Conservation (phyloP, 768 basidiomycete genomes). For the Peribolospora baueri region DNA sequence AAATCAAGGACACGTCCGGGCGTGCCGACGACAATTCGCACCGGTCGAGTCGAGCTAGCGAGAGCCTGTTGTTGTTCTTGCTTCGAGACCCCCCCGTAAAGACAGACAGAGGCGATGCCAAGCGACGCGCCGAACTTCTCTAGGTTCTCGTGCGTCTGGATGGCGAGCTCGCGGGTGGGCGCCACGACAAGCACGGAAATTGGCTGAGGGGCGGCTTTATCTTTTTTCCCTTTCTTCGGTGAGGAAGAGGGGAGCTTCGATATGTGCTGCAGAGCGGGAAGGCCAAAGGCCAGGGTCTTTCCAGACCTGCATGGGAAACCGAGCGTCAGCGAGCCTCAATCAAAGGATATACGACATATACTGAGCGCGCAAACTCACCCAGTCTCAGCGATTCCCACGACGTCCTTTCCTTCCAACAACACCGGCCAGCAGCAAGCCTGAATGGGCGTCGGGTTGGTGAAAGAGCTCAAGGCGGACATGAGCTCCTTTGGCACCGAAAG, state of each 20-base stretch:
- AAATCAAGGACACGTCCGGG: slow-evolving; percentile 83
- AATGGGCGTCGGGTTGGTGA: slow-evolving; percentile 77
- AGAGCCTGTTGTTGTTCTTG: slow-evolving; percentile 50
- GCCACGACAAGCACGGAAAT: slow-evolving; percentile 48
- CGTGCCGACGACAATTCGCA: slow-evolving; percentile 70
- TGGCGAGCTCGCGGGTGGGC: slow-evolving; percentile 84
- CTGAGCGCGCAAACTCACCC: slow-evolving; percentile 33
- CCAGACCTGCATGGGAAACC: slow-evolving; percentile 23
- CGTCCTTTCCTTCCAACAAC: slow-evolving; percentile 25
- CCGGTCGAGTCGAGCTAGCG: slow-evolving; percentile 29
- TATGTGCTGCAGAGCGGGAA: slow-evolving; percentile 51
- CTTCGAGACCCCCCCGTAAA: slow-evolving; percentile 91
- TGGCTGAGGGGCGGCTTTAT: slow-evolving; percentile 7
- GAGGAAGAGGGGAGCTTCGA: slow-evolving; percentile 16
- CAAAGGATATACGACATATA: not conserved
- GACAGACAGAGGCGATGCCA: slow-evolving; percentile 54
- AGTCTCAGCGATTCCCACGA: slow-evolving; percentile 89
- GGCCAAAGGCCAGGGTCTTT: slow-evolving; percentile 86
- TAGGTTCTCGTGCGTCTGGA: slow-evolving; percentile 78
- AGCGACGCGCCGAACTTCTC: slow-evolving; percentile 45
- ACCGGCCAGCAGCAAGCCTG: slow-evolving; percentile 68
- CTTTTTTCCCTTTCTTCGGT: slow-evolving; percentile 16
- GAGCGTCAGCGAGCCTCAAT: not conserved
- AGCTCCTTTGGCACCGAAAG: slow-evolving; percentile 43
- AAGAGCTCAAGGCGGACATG: slow-evolving; percentile 37